Evolutionary conservation across 2,329 filamentous ascomycete species (phyloP).

Genomic region (Fusarium xylarioides): DNA sequence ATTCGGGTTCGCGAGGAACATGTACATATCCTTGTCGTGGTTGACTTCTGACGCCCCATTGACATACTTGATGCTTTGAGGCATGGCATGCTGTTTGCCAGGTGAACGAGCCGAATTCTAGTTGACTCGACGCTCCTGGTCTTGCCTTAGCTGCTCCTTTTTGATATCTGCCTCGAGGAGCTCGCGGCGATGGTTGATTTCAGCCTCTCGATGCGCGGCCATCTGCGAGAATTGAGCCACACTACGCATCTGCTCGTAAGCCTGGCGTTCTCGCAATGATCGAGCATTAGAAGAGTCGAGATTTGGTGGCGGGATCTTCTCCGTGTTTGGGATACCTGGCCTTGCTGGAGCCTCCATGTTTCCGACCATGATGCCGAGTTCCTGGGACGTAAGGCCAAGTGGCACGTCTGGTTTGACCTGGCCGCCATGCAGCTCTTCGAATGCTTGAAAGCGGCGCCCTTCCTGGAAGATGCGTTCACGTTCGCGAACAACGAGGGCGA

Average conservation of each 20-base stretch:
- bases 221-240: slow-evolving; percentile 30
- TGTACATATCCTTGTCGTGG: slow-evolving; percentile 25
- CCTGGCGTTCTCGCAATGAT: slow-evolving; percentile 38
- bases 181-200: slow-evolving; percentile 21
- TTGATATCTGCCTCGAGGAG: slow-evolving; percentile 38
- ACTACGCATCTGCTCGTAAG: slow-evolving; percentile 33
- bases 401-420: not conserved
- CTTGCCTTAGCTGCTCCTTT: slow-evolving; percentile 24
- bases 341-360: slow-evolving; percentile 42
- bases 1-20: slow-evolving; percentile 29
- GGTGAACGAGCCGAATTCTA: slow-evolving; percentile 28
- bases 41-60: not conserved
- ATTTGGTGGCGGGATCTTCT: slow-evolving; percentile 23
- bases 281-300: slow-evolving; percentile 18
- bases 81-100: not conserved
- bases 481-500: slow-evolving; percentile 44
- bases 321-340: slow-evolving; percentile 7
- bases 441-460: slow-evolving; percentile 28
- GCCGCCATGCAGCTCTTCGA: not conserved
- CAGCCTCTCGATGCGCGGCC: slow-evolving; percentile 39
- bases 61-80: slow-evolving; percentile 10
- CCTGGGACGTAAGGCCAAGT: slow-evolving; percentile 6
- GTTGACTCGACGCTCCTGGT: slow-evolving; percentile 22
- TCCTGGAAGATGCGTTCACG: slow-evolving; percentile 44
- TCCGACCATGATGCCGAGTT: slow-evolving; percentile 41